These are phyloP conservation scores for Vitis labrusca DNA, from an alignment of 164 flowering plant species.

Conservation along the genomic window DNA sequence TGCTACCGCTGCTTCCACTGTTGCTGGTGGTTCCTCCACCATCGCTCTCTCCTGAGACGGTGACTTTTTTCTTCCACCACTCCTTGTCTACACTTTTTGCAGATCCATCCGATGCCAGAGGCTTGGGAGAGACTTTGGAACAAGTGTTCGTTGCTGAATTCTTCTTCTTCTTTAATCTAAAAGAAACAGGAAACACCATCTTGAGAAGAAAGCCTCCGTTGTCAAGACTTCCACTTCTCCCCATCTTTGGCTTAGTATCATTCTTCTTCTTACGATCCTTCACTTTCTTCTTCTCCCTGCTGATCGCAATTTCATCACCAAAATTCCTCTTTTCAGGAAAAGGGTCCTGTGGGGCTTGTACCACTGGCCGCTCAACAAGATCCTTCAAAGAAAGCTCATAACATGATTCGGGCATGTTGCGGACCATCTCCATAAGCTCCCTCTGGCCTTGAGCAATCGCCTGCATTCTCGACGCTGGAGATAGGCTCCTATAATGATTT, in stretches of 20 bases:
- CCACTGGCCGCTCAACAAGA: constrained; percentile 30
- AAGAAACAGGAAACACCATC: constrained; percentile 32
- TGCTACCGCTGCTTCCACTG: constrained; percentile 18
- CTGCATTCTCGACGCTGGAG: constrained; percentile 30
- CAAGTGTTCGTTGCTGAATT: background rate
- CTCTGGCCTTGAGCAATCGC: constrained; percentile 43
- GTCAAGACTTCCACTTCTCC: constrained; percentile 21
- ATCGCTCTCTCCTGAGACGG: constrained; percentile 19
- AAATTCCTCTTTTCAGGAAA: background rate
- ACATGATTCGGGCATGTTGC: constrained; percentile 43
- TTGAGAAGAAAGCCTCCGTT: constrained; percentile 34
- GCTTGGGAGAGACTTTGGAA: constrained; percentile 26
- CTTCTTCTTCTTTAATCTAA: constrained; percentile 24
- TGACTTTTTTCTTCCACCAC: constrained; percentile 33
- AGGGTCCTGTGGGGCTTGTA: background rate
- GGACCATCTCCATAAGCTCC: constrained; percentile 54
- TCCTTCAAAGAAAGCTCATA: constrained; percentile 46
- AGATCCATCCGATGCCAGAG: constrained; percentile 16
- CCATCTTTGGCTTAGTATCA: background rate
- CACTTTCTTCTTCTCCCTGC: background rate
- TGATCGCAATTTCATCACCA: background rate
- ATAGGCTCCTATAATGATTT: constrained; percentile 19
- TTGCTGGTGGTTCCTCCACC: constrained; percentile 12
- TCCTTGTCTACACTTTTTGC: constrained; percentile 25
- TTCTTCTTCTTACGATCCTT: constrained; percentile 2